Percentiles rank a stretch among this genome's conserved stretches.
These are phyloP conservation scores for Posidonia oceanica DNA, from an alignment of 116 monocot genomes.

Conservation along the genomic window DNA sequence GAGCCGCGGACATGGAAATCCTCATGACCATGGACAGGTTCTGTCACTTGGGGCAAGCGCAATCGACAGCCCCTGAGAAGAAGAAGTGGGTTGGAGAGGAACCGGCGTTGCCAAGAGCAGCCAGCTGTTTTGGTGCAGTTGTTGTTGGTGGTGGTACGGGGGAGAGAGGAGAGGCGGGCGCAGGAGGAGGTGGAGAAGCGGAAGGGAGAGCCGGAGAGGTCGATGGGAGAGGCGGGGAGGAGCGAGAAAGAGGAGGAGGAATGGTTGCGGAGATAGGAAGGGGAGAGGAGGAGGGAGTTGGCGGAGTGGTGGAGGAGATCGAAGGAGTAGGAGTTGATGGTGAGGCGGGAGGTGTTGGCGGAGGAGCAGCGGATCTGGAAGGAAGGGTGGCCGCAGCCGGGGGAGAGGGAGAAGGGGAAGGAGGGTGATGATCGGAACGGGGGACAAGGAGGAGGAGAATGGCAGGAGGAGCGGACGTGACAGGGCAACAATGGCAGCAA, in stretches of 20 bases:
- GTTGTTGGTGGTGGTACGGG: slow-evolving; percentile 2
- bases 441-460: slow-evolving; percentile 16
- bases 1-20: not conserved
- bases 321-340: slow-evolving; percentile 18
- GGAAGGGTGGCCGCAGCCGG: slow-evolving; percentile 54
- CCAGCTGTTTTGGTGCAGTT: not conserved
- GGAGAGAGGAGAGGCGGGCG: slow-evolving; percentile 22
- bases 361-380: slow-evolving; percentile 45
- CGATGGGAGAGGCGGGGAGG: slow-evolving; percentile 14
- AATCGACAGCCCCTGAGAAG: slow-evolving; percentile 13
- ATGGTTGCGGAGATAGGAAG: not conserved
- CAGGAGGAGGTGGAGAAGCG: slow-evolving; percentile 16
- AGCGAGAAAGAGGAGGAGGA: slow-evolving; percentile 1
- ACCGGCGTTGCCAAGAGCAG: slow-evolving; percentile 5
- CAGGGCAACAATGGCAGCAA: too few species aligned
- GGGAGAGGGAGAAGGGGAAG: slow-evolving; percentile 50
- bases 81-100: slow-evolving; percentile 17
- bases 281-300: slow-evolving; percentile 13
- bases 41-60: not conserved
- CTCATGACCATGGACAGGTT: slow-evolving; percentile 1
- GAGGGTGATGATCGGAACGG: slow-evolving; percentile 35
- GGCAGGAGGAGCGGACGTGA: not conserved
- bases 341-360: slow-evolving; percentile 6
- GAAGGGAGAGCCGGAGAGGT: slow-evolving; percentile 41
- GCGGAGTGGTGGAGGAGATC: slow-evolving; percentile 12